Base-by-base conservation (phyloP, 179 eudicot species). In the Sideroxylon spinosum region DNA sequence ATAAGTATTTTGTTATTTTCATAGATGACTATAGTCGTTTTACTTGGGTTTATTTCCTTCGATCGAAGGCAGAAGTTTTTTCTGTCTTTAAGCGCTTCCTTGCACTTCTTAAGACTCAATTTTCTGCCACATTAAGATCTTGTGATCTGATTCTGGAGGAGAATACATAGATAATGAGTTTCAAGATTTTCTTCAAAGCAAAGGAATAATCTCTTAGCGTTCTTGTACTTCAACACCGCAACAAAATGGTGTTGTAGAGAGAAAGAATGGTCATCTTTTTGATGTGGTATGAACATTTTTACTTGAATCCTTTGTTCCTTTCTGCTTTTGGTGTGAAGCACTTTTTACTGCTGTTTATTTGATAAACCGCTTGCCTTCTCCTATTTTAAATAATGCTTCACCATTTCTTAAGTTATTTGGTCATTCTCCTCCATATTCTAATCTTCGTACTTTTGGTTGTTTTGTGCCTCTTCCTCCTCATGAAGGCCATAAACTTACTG, bases 241-340 rank as follows among this genome's bases (percentile, higher is more conserved):
- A n/a, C 71, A 52, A 12, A 74, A 74, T 46, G 26, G 74, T 7
- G 74, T 74, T 3, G 49, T 13, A 10, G 13, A 32, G 25, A 11
- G 66, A 19, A 79, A 79, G 65, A 50, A 73, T 52, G 0, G 66
- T 0, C 82, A 79, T 53, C 37, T 73, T 63, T 56, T 74, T 1
- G 74, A 74, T 67, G 55, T 53, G 10, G 53, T 32, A 29, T 53
- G 29, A 7, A 60, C 76, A 10, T 59, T 79, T 8, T 29, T 29
- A 1, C 52, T 73, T n/a, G 74, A 74, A 4, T 67, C 74, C 2
- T 79, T 22, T 6, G 29, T 66, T 19, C 78, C 68, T 3, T 17
- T 78, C 16, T 26, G n/a, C 23, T 64, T 73, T 29, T 66, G 44
- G 78, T 66, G 66, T 0, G 74, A 79, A 56, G 82, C 78, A 2